These are phyloP conservation scores for Trichomonascus vanleenenianus DNA, from an alignment of 805 yeast species.

Conservation along the genomic window DNA sequence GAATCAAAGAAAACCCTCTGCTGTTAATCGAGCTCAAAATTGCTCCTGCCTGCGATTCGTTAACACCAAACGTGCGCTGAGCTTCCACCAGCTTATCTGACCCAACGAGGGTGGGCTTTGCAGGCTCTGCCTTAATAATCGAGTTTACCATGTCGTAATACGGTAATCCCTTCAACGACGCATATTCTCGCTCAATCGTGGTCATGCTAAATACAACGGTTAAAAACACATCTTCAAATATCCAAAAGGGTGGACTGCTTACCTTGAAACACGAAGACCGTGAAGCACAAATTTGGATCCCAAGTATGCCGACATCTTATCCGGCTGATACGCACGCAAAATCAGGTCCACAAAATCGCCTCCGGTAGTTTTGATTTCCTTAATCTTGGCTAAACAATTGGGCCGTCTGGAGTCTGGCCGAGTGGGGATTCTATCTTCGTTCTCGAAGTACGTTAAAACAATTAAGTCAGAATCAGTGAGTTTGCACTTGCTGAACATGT, in stretches of 20 bases:
- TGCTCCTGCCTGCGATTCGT: constrained; percentile 87
- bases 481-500: constrained; percentile 42
- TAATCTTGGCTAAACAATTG: constrained; percentile 74
- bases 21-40: constrained; percentile 61
- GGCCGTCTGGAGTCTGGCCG: constrained; percentile 18
- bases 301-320: constrained; percentile 43
- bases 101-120: constrained; percentile 31
- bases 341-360: constrained; percentile 70
- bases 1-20: constrained; percentile 82
- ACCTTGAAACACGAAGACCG: constrained; percentile 65
- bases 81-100: constrained; percentile 35
- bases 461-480: constrained; percentile 71
- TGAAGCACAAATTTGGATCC: constrained; percentile 57
- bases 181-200: constrained; percentile 87
- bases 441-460: constrained; percentile 49
- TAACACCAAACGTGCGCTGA: constrained; percentile 49
- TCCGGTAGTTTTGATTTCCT: constrained; percentile 54
- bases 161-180: constrained; percentile 72
- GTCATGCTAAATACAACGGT: constrained; percentile 44
- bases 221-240: constrained; percentile 1
- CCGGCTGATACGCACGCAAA: constrained; percentile 48
- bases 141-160: constrained; percentile 70
- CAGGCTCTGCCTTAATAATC: constrained; percentile 61
- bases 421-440: constrained; percentile 19
- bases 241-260: neutral